These are phyloP conservation scores for Emericellopsis terricola DNA, from an alignment of 495 filamentous ascomycete genomes.

Conservation along the genomic window DNA sequence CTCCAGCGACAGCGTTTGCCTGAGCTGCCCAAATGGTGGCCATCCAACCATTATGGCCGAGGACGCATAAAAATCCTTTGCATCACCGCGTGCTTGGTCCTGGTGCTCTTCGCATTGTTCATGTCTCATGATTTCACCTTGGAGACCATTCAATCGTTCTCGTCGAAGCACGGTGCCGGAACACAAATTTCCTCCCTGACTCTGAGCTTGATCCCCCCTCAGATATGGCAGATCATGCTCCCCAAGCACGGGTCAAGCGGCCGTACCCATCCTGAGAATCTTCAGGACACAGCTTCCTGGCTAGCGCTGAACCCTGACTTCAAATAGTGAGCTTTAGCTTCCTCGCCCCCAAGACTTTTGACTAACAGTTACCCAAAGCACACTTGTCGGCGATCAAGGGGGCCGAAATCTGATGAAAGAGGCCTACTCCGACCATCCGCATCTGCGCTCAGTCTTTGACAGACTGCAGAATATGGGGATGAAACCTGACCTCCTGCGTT, in stretches of 20 bases:
- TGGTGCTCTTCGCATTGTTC: no score
- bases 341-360: not conserved
- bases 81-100: no score
- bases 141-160: no score
- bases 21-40: no score
- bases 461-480: conserved; percentile 24
- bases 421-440: conserved; percentile 12
- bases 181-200: no score
- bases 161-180: not conserved
- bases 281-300: conserved; percentile 5
- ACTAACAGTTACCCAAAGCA: not conserved
- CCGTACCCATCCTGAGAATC: not conserved
- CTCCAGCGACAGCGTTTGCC: no score
- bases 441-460: conserved; percentile 24
- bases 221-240: conserved; percentile 8
- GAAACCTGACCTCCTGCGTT: conserved; percentile 34
- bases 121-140: no score
- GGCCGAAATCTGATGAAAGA: conserved; percentile 11
- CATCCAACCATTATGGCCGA: no score
- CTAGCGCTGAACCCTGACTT: conserved; percentile 6
- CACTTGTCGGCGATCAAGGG: conserved; percentile 6
- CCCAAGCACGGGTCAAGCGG: conserved; percentile 4
- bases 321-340: conserved; percentile 1
- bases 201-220: conserved; percentile 2
- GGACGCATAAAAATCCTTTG: no score